Conservation (phyloP, 2,329 filamentous ascomycete species). For the Epichloe sylvatica region DNA sequence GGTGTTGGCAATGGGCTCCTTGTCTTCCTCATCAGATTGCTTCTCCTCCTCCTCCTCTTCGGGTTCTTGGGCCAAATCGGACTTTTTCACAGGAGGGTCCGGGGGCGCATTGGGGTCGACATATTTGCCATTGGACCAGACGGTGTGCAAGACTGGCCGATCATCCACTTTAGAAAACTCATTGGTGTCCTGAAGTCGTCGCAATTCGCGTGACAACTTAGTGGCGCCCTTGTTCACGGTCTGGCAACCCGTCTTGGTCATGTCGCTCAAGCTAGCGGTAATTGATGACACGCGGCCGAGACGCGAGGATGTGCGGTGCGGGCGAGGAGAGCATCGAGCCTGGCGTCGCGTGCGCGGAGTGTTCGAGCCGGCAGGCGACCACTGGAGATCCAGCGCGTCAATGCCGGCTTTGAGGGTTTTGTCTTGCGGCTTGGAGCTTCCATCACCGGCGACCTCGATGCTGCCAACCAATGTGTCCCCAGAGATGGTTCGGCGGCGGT, state of each 20-base stretch:
- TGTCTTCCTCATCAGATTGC: conserved; percentile 8
- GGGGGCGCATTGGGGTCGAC: conserved; percentile 32
- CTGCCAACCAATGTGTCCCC: conserved; percentile 22
- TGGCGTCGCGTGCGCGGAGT: conserved; percentile 21
- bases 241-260: conserved; percentile 49
- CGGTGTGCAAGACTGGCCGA: conserved; percentile 40
- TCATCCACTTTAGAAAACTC: conserved; percentile 47
- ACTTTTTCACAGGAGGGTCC: conserved; percentile 24
- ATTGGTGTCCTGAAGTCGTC: conserved; percentile 46
- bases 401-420: conserved; percentile 13
- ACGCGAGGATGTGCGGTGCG: conserved; percentile 31
- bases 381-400: conserved; percentile 33
- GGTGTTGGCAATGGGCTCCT: conserved; percentile 15
- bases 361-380: conserved; percentile 25
- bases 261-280: conserved; percentile 33
- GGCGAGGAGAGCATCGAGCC: conserved; percentile 16
- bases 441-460: conserved; percentile 12
- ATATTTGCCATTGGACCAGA: conserved; percentile 53
- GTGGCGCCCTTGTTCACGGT: conserved; percentile 33
- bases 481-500: conserved; percentile 32
- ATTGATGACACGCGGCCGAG: conserved; percentile 23
- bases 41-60: neutral
- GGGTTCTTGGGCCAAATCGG: conserved; percentile 11
- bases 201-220: conserved; percentile 42
- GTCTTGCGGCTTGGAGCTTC: conserved; percentile 6